phyloP scores from a whole-genome alignment of 495 filamentous ascomycete genomes.

The Platismatia glauca region DNA sequence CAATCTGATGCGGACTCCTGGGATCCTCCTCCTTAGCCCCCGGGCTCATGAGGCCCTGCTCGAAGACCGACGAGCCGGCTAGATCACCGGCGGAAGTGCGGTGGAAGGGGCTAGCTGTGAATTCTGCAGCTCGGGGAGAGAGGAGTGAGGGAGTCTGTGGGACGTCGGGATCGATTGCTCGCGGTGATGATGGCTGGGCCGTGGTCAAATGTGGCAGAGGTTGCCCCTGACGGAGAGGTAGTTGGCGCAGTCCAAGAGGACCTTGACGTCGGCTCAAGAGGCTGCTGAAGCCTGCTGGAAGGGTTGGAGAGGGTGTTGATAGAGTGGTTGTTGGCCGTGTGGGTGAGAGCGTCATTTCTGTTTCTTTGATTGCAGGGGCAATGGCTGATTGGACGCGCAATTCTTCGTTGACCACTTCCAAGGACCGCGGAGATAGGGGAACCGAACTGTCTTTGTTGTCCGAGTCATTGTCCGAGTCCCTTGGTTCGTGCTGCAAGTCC shows the following conservation, averaged over 20 bases:
- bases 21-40: constrained; percentile 35
- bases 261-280: constrained; percentile 19
- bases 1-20: constrained; percentile 39
- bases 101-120: constrained; percentile 34
- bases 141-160: constrained; percentile 35
- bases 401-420: neutral
- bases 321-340: neutral
- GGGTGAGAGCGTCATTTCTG: constrained; percentile 4
- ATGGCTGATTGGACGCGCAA: neutral
- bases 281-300: constrained; percentile 24
- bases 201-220: constrained; percentile 5
- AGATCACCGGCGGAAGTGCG: constrained; percentile 31
- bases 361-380: neutral
- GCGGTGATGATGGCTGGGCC: constrained; percentile 1
- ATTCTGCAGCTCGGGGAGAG: constrained; percentile 43
- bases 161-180: constrained; percentile 28
- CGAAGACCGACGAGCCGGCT: constrained; percentile 30
- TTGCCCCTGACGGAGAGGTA: constrained; percentile 15
- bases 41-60: constrained; percentile 23
- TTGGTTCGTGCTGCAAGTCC: neutral
- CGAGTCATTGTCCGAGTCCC: neutral
- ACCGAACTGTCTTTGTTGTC: neutral
- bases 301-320: constrained; percentile 10
- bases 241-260: constrained; percentile 11
- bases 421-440: neutral